A percentile compares a stretch with the other conserved stretches of the same genome.
These are phyloP conservation scores for Cyclospora cayetanensis DNA, from an alignment of 169 alveolate genomes.

Conservation along the genomic window DNA sequence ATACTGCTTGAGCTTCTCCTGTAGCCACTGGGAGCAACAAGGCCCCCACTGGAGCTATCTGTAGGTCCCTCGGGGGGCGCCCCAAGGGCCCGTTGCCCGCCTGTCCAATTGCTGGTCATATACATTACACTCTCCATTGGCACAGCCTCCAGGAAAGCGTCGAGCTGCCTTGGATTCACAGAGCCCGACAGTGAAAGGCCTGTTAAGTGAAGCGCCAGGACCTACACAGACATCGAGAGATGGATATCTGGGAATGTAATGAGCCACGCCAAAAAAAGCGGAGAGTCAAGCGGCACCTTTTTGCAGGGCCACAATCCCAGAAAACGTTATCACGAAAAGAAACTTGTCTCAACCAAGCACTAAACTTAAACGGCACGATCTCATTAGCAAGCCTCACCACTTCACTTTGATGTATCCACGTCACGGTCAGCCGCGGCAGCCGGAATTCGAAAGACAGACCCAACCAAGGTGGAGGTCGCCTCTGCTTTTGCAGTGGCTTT, in stretches of 20 bases:
- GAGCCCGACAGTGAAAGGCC: conserved; percentile 55
- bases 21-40: too few relatives aligned
- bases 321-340: too few relatives aligned
- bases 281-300: too few relatives aligned
- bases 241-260: too few relatives aligned
- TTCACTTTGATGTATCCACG: conserved; percentile 81
- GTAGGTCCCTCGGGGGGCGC: not conserved
- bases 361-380: too few relatives aligned
- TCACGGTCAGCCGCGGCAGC: conserved; percentile 76
- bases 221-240: conserved; percentile 13
- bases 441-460: conserved; percentile 74
- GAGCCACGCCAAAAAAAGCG: too few relatives aligned
- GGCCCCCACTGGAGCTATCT: not conserved
- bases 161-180: conserved; percentile 50
- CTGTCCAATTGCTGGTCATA: not conserved
- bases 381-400: too few relatives aligned
- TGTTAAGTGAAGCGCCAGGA: conserved; percentile 67
- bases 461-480: conserved; percentile 76
- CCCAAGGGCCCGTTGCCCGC: not conserved
- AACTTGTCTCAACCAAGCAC: too few relatives aligned
- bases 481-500: not conserved
- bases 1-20: not conserved
- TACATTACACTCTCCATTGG: not conserved
- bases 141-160: conserved; percentile 3
- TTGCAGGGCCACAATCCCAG: too few relatives aligned